Evolutionary conservation across 768 basidiomycete genomes (phyloP).

Genomic region (Russula foetens): DNA sequence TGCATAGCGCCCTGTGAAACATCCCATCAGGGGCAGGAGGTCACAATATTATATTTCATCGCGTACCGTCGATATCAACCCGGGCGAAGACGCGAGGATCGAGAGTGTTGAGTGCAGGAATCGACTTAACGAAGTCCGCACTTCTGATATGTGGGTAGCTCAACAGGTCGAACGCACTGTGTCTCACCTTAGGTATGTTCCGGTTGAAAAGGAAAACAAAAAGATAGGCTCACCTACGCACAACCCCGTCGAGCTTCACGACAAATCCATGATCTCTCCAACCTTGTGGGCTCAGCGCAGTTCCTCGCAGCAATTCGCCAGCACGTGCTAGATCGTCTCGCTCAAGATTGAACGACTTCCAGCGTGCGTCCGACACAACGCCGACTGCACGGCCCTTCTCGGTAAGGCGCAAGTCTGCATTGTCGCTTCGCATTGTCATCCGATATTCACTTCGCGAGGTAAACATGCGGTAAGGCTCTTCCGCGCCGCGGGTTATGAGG

Average conservation of each 20-base stretch:
- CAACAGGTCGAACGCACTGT: slow-evolving; percentile 71
- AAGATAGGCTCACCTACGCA: slow-evolving; percentile 33
- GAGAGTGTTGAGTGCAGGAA: slow-evolving; percentile 45
- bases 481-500: slow-evolving; percentile 77
- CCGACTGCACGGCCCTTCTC: slow-evolving; percentile 51
- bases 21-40: background rate
- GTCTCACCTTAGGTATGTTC: background rate
- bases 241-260: slow-evolving; percentile 35
- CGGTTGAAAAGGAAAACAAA: background rate
- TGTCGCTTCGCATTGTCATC: slow-evolving; percentile 81
- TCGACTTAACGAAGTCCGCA: slow-evolving; percentile 31
- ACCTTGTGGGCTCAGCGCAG: slow-evolving; percentile 37
- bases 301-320: slow-evolving; percentile 29
- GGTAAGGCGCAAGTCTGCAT: slow-evolving; percentile 79
- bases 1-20: slow-evolving; percentile 45
- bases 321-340: slow-evolving; percentile 30
- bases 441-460: slow-evolving; percentile 88
- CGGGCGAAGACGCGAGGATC: slow-evolving; percentile 48
- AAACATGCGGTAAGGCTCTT: slow-evolving; percentile 95
- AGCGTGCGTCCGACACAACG: slow-evolving; percentile 37
- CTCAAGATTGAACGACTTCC: slow-evolving; percentile 31
- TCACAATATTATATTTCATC: background rate
- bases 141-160: slow-evolving; percentile 47
- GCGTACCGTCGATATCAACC: slow-evolving; percentile 62
- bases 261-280: slow-evolving; percentile 38